These are phyloP conservation scores for Sutorius eximius DNA, from an alignment of 1,284 basidiomycete genomes.

Conservation along the genomic window DNA sequence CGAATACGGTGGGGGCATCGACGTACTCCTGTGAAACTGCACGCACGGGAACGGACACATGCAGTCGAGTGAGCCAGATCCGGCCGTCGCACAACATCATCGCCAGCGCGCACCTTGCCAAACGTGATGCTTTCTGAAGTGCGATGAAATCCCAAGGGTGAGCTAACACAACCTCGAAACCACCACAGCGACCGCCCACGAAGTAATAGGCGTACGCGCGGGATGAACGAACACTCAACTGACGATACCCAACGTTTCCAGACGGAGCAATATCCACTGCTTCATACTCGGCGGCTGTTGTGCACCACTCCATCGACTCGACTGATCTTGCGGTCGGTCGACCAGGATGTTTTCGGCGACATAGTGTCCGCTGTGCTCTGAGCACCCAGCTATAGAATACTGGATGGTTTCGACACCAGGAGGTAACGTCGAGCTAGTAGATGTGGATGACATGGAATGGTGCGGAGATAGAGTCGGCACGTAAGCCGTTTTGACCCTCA, in stretches of 20 bases:
- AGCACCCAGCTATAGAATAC: conserved; percentile 60
- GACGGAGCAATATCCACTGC: conserved; percentile 70
- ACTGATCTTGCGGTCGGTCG: conserved; percentile 61
- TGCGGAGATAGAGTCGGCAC: background rate
- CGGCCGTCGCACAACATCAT: background rate
- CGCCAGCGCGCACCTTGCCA: conserved; percentile 60
- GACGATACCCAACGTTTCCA: conserved; percentile 58
- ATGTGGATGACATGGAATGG: conserved; percentile 11
- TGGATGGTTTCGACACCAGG: conserved; percentile 16
- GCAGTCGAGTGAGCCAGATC: conserved; percentile 3
- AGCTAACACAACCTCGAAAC: background rate
- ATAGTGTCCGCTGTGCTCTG: conserved; percentile 70
- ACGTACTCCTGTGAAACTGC: conserved; percentile 61
- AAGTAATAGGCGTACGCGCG: background rate
- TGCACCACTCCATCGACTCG: conserved; percentile 72
- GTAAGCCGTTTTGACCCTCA: background rate
- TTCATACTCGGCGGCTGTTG: conserved; percentile 52
- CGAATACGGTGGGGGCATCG: background rate
- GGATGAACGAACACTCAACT: conserved; percentile 51
- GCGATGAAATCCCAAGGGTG: conserved; percentile 1
- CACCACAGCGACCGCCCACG: background rate
- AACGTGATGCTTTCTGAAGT: conserved; percentile 67
- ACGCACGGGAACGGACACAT: background rate
- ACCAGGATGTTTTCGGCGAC: conserved; percentile 65
- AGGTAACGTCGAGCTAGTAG: conserved; percentile 5